phyloP scores from a whole-genome alignment of 2,329 filamentous ascomycete species.

The Sphaerulina populicola region DNA sequence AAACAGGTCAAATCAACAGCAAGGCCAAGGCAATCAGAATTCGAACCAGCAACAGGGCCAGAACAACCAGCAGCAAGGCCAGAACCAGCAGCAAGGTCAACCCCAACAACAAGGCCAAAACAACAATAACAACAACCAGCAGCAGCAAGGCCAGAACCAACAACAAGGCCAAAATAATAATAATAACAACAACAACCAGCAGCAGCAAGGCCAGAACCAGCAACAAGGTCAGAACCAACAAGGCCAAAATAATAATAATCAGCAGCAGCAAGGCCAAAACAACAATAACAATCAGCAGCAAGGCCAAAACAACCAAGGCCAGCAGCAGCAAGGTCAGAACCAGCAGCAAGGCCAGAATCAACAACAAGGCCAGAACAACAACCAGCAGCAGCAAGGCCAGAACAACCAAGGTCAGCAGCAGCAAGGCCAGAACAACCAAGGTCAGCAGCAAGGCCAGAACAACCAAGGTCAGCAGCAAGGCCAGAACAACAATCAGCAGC shows the following conservation, averaged over 20 bases:
- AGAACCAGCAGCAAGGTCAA: neutral
- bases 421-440: neutral
- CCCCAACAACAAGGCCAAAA: neutral
- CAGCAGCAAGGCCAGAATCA: neutral
- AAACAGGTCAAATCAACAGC: neutral
- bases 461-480: neutral
- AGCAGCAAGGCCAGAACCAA: neutral
- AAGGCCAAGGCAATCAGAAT: neutral
- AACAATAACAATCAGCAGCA: neutral
- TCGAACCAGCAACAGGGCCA: neutral
- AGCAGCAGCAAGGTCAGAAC: neutral
- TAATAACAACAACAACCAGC: neutral
- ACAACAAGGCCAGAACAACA: neutral
- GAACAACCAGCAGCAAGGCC: neutral
- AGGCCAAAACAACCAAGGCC: neutral
- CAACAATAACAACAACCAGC: neutral
- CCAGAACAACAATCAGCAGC: neutral
- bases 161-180: neutral
- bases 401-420: neutral
- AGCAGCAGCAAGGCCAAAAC: conserved; percentile 2
- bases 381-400: neutral
- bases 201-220: neutral
- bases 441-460: conserved; percentile 1
- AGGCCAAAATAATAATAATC: neutral
- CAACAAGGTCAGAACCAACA: neutral